Percentiles rank a stretch among this genome's conserved stretches.
phyloP scores from a whole-genome alignment of 345 rosid species.

The Laguncularia racemosa region DNA sequence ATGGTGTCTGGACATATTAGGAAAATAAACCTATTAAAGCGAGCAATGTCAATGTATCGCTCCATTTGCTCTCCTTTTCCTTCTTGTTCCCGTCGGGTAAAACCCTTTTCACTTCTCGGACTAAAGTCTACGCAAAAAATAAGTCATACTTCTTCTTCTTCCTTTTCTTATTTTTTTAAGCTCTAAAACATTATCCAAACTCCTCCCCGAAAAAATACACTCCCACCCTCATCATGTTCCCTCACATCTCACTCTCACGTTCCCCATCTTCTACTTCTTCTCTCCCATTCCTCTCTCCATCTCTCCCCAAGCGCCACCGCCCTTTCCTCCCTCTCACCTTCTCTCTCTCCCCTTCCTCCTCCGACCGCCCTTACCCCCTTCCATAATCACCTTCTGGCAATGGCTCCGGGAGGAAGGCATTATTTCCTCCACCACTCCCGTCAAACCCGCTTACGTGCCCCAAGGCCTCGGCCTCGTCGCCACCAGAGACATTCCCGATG shows the following conservation, averaged over 20 bases:
- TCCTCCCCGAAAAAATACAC: too few species aligned
- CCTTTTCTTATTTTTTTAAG: too few species aligned
- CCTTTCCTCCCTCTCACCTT: background rate
- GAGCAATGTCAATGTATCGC: too few species aligned
- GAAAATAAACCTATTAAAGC: too few species aligned
- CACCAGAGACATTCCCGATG: constrained; percentile 17
- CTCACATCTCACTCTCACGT: background rate
- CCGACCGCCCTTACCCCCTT: constrained; percentile 12
- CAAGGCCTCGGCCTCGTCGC: constrained; percentile 21
- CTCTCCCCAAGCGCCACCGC: background rate
- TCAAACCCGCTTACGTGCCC: constrained; percentile 12
- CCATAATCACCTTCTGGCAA: constrained; percentile 15
- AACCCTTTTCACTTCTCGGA: too few species aligned
- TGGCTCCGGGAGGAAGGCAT: constrained; percentile 17
- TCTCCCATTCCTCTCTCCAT: background rate
- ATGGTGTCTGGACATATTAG: too few species aligned
- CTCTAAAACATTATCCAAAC: too few species aligned
- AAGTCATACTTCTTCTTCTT: too few species aligned
- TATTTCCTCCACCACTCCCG: constrained; percentile 13
- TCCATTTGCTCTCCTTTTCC: too few species aligned
- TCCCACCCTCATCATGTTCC: background rate
- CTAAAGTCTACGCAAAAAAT: too few species aligned
- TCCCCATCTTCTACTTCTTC: background rate
- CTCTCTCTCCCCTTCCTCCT: constrained; percentile 7
- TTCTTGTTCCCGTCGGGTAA: too few species aligned